Base-by-base conservation (phyloP, 495 filamentous ascomycete genomes). In the Hypoxylon lenormandii region DNA sequence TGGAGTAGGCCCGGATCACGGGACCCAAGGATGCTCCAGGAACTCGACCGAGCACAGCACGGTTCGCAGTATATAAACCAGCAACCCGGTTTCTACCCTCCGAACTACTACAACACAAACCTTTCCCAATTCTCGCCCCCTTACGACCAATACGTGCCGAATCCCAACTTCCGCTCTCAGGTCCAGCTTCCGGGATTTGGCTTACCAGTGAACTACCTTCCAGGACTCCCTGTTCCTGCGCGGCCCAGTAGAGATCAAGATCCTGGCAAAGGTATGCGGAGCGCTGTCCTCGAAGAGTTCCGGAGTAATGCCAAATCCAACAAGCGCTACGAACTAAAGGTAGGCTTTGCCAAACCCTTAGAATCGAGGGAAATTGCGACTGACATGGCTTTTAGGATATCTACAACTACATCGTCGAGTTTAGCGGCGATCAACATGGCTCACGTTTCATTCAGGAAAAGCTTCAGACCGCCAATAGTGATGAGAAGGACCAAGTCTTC, bases 401-500 rank as follows among this genome's bases (percentile, higher is more conserved):
- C 60, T 96, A 92, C 70, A 83, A 85, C 56, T 90, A 96, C 72
- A 85, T 98, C 46, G 94, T 96, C 8, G 95, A 98, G 74, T 98
- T 98, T 72, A 92, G 91, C 72, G 95, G 94, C 4, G 95, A 98
- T 76, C 94, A 97, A 74, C 90, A 96, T 70, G 95, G 94, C 0
- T 98, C 96, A 2, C 88, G 95, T 0, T 97, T 97, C 77, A 97
- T 98, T 60, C 95, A 98, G 77, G 88, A 92, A 64, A 98, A 97
- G 75, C 85, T 98, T 21, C 91, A 96, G 81, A 91, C 90, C 1
- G 96, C 96, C 46, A 97, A 97, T 74, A 96, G 93, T 66, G 95
- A 98, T 58, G 95, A 98, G 74, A 97, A 97, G 75, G 92, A 96
- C n/a, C 89, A 90, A 47, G 89, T 98, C 1, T 98, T 97, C 80